Evolutionary conservation across 371 early-diverging fungal genomes (phyloP), one percentile per base, ranked within the genome.

Genomic region (Mucor mucedo): DNA sequence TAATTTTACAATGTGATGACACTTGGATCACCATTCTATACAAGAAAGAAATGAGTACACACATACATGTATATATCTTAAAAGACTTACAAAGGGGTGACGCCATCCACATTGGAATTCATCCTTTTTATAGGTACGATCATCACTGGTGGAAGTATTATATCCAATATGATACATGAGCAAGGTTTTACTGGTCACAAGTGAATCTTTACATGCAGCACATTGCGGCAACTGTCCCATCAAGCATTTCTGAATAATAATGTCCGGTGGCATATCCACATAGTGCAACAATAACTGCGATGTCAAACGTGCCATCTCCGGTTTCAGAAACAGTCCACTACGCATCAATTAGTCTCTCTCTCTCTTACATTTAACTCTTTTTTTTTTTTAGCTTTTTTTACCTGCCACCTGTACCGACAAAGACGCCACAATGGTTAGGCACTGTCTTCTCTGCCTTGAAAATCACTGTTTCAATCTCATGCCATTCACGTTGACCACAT

Each of bases 31-130:
- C 77, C 77, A 64, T 77, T 77, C 77, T 77, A 71, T 16, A 42
- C 35, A 29, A 53, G 1, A 28, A 48, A 44, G 5, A 44, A 28
- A 0, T 14, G 42, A 30, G 47, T 35, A 21, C 6, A n/a, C n/a
- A n/a, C n/a, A n/a, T n/a, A n/a, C n/a, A n/a, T n/a, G n/a, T n/a
- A n/a, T n/a, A n/a, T n/a, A n/a, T n/a, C n/a, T n/a, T n/a, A n/a
- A n/a, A n/a, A 1, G 11, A 80, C 85, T 85, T 84, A 84, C 86
- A 70, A 87, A 87, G 58, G 84, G 85, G 39, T 87, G 85, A 50
- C 87, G 76, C 87, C 87, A 87, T 5, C 85, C 85, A 66, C 87
- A 87, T 52, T 87, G 87, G 58, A 84, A 87, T 58, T 84, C 80
- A 48, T 82, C 68, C 58, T 80, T 79, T 55, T 78, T 75, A 62